phyloP scores from a whole-genome alignment of 306 rosid genomes.

The Quercus aquifolioides region DNA sequence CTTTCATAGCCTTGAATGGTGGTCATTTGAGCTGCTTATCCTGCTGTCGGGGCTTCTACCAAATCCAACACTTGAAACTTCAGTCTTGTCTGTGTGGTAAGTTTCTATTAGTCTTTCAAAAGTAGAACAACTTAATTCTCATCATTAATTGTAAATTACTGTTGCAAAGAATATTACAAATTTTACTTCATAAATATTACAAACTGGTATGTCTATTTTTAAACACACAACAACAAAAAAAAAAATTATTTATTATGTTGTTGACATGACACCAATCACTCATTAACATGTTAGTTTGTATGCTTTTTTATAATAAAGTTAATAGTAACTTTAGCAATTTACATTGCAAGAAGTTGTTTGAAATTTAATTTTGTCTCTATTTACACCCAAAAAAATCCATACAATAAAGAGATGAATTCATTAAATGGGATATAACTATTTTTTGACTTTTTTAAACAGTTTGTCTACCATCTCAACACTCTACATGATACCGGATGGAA shows the following conservation, averaged over 20 bases:
- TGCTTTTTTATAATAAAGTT: background rate
- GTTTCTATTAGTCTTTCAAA: background rate
- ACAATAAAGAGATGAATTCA: background rate
- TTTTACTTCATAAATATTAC: too few relatives aligned
- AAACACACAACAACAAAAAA: too few relatives aligned
- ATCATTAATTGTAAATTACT: too few relatives aligned
- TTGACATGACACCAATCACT: too few relatives aligned
- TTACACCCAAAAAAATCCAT: background rate
- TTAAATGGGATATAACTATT: background rate
- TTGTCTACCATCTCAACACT: slow-evolving; percentile 51
- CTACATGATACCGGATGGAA: slow-evolving; percentile 61
- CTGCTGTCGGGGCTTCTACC: slow-evolving; percentile 71
- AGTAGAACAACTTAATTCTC: background rate
- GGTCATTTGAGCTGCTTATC: slow-evolving; percentile 65
- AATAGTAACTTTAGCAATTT: too few relatives aligned
- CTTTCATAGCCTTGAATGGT: slow-evolving; percentile 58
- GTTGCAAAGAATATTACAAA: too few relatives aligned
- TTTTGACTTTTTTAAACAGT: slow-evolving; percentile 31
- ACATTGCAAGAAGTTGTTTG: too few relatives aligned
- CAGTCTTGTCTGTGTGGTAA: slow-evolving; percentile 76
- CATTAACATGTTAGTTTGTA: too few relatives aligned
- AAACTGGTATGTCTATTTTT: too few relatives aligned
- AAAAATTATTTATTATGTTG: too few relatives aligned
- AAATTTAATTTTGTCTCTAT: background rate
- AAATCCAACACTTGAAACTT: slow-evolving; percentile 81